Evolutionary conservation across 495 filamentous ascomycete species (phyloP), one percentile per base, ranked within the genome.

Genomic region (Hypoxylon cercidicola): DNA sequence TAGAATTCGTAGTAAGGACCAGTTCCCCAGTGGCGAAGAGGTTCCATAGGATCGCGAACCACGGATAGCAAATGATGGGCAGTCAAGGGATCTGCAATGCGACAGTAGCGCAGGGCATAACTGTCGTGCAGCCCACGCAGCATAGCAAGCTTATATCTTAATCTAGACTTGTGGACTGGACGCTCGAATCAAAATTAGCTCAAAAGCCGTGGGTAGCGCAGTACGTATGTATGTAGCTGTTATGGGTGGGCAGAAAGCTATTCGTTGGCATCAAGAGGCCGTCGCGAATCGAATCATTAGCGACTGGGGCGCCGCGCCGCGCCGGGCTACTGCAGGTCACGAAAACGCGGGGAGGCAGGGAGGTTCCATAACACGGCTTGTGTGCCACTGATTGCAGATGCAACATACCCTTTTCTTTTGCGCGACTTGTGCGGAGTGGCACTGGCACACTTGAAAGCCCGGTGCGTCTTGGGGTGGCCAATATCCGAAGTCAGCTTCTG

Each of bases 101-200:
- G 39, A 68, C 59, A 11, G 43, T 50, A 68, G 39, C 64, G 59
- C 59, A 67, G 30, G 4, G 16, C 16, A 19, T 46, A 23, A 19
- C 65, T 68, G 65, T 68, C 51, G 65, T 68, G 65, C 65, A 64
- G 30, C 30, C 49, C 49, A 68, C 21, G 58, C 58, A 62, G 48
- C 0, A 54, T 50, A 55, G 54, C 59, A 62, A 51, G 64, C 48
- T 40, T 55, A 58, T 39, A 43, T 62, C 53, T 43, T 34, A 59
- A 18, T 57, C 60, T 51, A 39, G 54, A 16, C 15, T 45, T 20
- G 23, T 35, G 44, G 16, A 15, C 21, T 56, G 60, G 54, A 13
- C 46, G 50, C 60, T 68, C 65, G 50, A 68, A 68, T 64, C 44
- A 68, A 64, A 68, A 68, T 18, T 64, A 59, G 50, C 65, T 68